Percentiles rank a stretch among this genome's conserved stretches.
These are phyloP conservation scores for Rhododendron ferrugineum DNA, from an alignment of 148 eudicot genomes.

Conservation along the genomic window DNA sequence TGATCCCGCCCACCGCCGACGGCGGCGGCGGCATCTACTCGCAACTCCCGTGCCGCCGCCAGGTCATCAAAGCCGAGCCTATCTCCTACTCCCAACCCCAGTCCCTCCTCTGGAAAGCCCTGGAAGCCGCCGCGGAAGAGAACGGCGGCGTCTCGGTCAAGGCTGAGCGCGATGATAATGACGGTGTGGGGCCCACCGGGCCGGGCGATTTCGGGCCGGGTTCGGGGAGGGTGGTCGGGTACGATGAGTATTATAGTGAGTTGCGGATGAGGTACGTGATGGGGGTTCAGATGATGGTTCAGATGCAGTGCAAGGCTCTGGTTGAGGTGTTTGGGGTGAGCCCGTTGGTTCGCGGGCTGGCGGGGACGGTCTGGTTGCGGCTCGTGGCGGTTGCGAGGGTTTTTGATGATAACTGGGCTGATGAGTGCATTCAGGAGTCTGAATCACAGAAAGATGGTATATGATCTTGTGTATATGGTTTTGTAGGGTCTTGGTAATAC, in stretches of 20 bases:
- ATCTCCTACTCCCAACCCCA: conserved; percentile 27
- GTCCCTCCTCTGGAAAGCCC: conserved; percentile 30
- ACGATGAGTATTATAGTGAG: conserved; percentile 38
- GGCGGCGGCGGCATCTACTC: conserved; percentile 22
- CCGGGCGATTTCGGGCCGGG: conserved; percentile 58
- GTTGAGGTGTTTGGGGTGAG: conserved; percentile 50
- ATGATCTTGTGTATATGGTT: background rate
- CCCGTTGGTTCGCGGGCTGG: conserved; percentile 53
- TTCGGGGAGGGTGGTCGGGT: background rate
- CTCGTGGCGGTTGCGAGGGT: conserved; percentile 39
- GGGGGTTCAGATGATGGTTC: conserved; percentile 68
- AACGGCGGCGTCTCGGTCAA: conserved; percentile 7
- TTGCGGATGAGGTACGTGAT: conserved; percentile 55
- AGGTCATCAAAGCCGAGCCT: conserved; percentile 28
- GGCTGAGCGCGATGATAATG: conserved; percentile 10
- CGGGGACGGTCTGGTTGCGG: conserved; percentile 60
- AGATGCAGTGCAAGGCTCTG: conserved; percentile 58
- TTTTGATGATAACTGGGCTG: conserved; percentile 63
- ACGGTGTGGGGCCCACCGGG: conserved; percentile 45
- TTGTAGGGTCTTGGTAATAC: too few relatives aligned
- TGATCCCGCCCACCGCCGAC: conserved; percentile 15
- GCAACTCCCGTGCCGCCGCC: conserved; percentile 11
- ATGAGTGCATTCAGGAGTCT: conserved; percentile 41
- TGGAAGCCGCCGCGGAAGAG: background rate
- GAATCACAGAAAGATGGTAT: conserved; percentile 64